Evolutionary conservation across 306 rosid species (phyloP).

Genomic region (Macrotyloma uniflorum): DNA sequence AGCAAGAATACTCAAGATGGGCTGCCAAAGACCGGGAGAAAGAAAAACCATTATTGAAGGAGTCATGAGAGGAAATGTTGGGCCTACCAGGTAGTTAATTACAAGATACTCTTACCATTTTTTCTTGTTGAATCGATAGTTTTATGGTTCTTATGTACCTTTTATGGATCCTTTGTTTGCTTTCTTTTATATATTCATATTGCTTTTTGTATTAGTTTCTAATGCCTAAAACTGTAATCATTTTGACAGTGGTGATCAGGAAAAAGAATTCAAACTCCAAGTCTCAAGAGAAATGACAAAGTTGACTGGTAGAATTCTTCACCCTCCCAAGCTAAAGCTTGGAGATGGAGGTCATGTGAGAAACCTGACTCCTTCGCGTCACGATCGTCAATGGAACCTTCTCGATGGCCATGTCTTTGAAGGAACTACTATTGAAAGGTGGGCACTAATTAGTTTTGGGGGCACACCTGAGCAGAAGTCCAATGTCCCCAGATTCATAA

Average conservation of each 20-base stretch:
- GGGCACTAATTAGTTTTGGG: conserved; percentile 91
- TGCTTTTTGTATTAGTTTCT: conserved; percentile 26
- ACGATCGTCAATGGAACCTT: conserved; percentile 94
- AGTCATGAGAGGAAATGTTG: conserved; percentile 81
- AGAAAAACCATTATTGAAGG: conserved; percentile 83
- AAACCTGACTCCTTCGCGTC: conserved; percentile 80
- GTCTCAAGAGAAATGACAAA: conserved; percentile 88
- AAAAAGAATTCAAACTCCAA: conserved; percentile 79
- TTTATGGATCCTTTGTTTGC: conserved; percentile 26
- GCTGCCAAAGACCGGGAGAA: conserved; percentile 89
- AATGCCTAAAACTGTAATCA: conserved; percentile 32
- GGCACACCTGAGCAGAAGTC: conserved; percentile 83
- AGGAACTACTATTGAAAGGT: conserved; percentile 86
- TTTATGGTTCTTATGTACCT: conserved; percentile 20
- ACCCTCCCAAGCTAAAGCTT: conserved; percentile 93
- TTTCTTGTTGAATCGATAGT: conserved; percentile 19
- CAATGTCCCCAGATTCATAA: conserved; percentile 69
- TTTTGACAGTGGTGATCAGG: conserved; percentile 74
- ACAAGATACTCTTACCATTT: conserved; percentile 2
- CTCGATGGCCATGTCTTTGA: conserved; percentile 86
- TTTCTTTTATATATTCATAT: neutral
- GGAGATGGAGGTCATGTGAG: conserved; percentile 88
- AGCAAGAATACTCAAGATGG: conserved; percentile 94
- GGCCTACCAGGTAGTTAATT: conserved; percentile 78
- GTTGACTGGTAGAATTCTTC: conserved; percentile 86